A percentile compares a stretch with the other conserved stretches of the same genome.
Conservation (phyloP, 495 filamentous ascomycete species). For the Hyaloscypha hepaticicola region DNA sequence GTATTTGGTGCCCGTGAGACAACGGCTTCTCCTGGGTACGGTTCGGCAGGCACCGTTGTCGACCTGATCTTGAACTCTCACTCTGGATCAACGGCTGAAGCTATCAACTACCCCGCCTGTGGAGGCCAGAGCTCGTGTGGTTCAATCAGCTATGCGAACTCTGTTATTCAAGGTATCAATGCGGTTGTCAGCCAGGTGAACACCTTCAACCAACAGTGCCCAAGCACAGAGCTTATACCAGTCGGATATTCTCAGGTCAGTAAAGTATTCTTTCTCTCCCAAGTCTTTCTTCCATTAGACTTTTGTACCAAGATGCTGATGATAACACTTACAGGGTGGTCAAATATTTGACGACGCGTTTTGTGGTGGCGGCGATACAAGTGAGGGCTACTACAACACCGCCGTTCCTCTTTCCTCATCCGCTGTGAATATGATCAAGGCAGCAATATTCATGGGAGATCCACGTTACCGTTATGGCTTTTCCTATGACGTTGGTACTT, state of each 20-base stretch:
- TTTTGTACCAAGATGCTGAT: background rate
- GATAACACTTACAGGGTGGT: conserved; percentile 44
- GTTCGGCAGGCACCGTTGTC: conserved; percentile 42
- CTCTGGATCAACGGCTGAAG: conserved; percentile 50
- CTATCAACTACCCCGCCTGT: conserved; percentile 61
- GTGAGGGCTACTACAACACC: conserved; percentile 47
- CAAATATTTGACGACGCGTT: conserved; percentile 65
- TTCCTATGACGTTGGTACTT: conserved; percentile 64
- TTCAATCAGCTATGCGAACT: conserved; percentile 52
- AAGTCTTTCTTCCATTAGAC: background rate
- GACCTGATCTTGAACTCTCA: conserved; percentile 49
- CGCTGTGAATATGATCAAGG: conserved; percentile 54
- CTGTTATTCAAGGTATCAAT: conserved; percentile 49
- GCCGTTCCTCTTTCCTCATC: conserved; percentile 47
- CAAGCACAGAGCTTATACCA: conserved; percentile 55
- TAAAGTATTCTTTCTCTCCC: background rate
- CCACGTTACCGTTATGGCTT: conserved; percentile 53
- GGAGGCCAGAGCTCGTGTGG: conserved; percentile 53
- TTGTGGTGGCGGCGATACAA: conserved; percentile 58
- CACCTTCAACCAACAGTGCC: conserved; percentile 53
- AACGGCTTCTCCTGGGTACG: conserved; percentile 52
- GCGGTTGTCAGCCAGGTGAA: conserved; percentile 58
- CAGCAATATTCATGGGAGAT: conserved; percentile 63
- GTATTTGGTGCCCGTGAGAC: conserved; percentile 67
- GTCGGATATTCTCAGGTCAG: conserved; percentile 61